These are phyloP conservation scores for Talaromyces sp. DNA, from an alignment of 2,329 filamentous ascomycete species.

Conservation along the genomic window DNA sequence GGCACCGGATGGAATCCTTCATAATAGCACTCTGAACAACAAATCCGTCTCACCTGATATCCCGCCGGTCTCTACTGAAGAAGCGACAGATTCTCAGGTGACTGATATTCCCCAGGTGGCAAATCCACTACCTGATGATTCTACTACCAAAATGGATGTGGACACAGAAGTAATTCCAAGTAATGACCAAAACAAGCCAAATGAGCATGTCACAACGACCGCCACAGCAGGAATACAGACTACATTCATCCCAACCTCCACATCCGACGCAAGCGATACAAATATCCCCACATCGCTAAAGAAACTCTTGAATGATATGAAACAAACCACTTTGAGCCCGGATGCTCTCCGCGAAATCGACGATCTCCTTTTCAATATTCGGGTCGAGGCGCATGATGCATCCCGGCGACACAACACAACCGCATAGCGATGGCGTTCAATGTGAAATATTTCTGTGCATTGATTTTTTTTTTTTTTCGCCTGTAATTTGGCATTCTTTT, in stretches of 20 bases:
- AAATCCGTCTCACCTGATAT: background rate
- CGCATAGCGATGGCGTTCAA: constrained; percentile 44
- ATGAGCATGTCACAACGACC: constrained; percentile 3
- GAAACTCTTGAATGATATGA: constrained; percentile 62
- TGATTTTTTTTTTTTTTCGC: background rate
- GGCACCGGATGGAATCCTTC: no score
- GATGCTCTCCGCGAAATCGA: constrained; percentile 72
- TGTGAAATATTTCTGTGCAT: constrained; percentile 9
- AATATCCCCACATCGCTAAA: constrained; percentile 59
- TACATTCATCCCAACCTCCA: constrained; percentile 4
- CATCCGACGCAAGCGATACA: constrained; percentile 24
- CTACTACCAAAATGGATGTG: constrained; percentile 13
- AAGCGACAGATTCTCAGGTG: constrained; percentile 18
- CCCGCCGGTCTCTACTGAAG: constrained; percentile 15
- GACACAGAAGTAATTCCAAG: background rate
- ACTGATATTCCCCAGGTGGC: constrained; percentile 9
- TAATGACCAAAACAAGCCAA: background rate
- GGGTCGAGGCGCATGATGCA: constrained; percentile 72
- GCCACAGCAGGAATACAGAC: constrained; percentile 22
- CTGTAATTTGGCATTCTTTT: background rate
- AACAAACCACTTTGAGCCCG: constrained; percentile 61
- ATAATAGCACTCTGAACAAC: background rate
- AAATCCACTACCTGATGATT: constrained; percentile 1
- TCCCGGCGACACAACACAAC: constrained; percentile 53
- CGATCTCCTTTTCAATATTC: constrained; percentile 77